Percentiles rank a stretch among this genome's conserved stretches.
Conservation (phyloP, 1,139 yeast genomes). For the Yamadazyma diddensiae region DNA sequence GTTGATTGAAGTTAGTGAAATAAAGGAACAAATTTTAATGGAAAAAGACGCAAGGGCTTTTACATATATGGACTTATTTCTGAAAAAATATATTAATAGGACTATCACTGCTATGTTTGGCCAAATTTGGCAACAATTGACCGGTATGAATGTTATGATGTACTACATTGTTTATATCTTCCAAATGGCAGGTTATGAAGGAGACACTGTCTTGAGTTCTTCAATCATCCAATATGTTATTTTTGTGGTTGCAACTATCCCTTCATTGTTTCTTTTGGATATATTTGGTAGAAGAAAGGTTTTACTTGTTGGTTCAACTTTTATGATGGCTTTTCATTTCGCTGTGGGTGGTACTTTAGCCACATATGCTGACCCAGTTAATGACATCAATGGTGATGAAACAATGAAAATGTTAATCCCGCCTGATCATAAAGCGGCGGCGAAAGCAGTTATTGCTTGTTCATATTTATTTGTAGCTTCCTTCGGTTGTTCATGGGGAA, state of each 20-base stretch:
- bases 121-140: conserved; percentile 37
- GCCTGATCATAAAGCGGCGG: conserved; percentile 28
- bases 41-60: conserved; percentile 26
- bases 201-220: conserved; percentile 24
- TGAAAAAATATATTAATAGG: conserved; percentile 27
- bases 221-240: conserved; percentile 35
- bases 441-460: conserved; percentile 50
- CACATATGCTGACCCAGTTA: conserved; percentile 34
- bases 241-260: conserved; percentile 41
- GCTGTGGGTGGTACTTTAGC: conserved; percentile 48
- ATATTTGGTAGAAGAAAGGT: conserved; percentile 53
- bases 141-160: conserved; percentile 41
- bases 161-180: conserved; percentile 34
- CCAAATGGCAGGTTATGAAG: conserved; percentile 32
- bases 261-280: conserved; percentile 45
- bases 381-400: conserved; percentile 28
- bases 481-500: conserved; percentile 54
- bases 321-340: conserved; percentile 41
- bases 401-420: conserved; percentile 44
- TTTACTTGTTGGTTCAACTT: conserved; percentile 39
- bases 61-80: conserved; percentile 28
- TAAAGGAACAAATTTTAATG: conserved; percentile 28
- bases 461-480: conserved; percentile 48
- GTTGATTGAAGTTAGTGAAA: conserved; percentile 30
- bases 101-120: conserved; percentile 30